A percentile compares a stretch with the other conserved stretches of the same genome.
phyloP scores from a whole-genome alignment of 1,284 basidiomycete species.

The Coniophora puteana region DNA sequence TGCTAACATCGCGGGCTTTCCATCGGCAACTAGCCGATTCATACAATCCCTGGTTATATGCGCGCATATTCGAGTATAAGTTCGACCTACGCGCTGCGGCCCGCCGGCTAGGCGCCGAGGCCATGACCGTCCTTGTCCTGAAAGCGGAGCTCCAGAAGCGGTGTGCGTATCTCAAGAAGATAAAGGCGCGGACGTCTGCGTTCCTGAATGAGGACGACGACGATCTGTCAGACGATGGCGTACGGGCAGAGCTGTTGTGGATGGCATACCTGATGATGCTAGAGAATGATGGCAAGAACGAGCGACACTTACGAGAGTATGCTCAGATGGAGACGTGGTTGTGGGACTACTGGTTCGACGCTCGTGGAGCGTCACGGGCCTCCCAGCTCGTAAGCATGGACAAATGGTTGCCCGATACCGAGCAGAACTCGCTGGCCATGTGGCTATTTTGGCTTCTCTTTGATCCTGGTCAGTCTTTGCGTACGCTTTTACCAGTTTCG shows the following conservation, averaged over 20 bases:
- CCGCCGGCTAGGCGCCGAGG: slow-evolving; percentile 47
- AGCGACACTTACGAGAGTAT: slow-evolving; percentile 58
- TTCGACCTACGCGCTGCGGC: slow-evolving; percentile 63
- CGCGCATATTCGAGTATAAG: slow-evolving; percentile 58
- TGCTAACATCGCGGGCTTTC: slow-evolving; percentile 50
- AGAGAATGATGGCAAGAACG: slow-evolving; percentile 81
- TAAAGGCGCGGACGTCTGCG: slow-evolving; percentile 41
- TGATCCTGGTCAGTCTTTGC: slow-evolving; percentile 44
- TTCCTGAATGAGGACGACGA: slow-evolving; percentile 23
- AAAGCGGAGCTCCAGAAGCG: slow-evolving; percentile 56
- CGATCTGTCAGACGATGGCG: slow-evolving; percentile 22
- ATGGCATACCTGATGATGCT: slow-evolving; percentile 71
- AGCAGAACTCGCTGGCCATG: slow-evolving; percentile 55
- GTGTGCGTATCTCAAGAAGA: slow-evolving; percentile 48
- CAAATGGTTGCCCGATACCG: slow-evolving; percentile 54
- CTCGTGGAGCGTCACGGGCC: slow-evolving; percentile 41
- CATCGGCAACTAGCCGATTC: slow-evolving; percentile 42
- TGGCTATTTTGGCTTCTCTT: slow-evolving; percentile 76
- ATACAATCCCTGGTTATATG: slow-evolving; percentile 63
- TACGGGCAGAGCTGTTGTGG: slow-evolving; percentile 49
- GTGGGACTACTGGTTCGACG: slow-evolving; percentile 50
- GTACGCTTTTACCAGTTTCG: too few relatives aligned
- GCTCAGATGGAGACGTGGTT: slow-evolving; percentile 47
- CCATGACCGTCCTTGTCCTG: slow-evolving; percentile 39
- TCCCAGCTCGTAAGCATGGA: slow-evolving; percentile 31